A percentile compares a stretch with the other conserved stretches of the same genome.
Evolutionary conservation across 176 grass and related monocot genomes (phyloP).

Genomic region (Urochloa ruziziensis): DNA sequence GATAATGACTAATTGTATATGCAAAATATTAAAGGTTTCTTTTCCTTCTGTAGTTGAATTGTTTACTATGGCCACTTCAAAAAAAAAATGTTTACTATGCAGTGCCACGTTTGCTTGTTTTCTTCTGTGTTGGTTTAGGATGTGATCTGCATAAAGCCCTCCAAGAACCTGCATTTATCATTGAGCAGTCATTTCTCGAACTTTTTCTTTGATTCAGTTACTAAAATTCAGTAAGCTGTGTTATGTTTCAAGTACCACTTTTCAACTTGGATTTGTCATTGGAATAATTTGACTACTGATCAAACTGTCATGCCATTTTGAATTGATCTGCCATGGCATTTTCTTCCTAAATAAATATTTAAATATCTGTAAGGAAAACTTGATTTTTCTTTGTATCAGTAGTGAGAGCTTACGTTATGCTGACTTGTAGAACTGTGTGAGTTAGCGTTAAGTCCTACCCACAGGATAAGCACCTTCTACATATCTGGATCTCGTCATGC

Average conservation of each 20-base stretch:
- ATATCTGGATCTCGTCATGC: not conserved
- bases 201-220: not conserved
- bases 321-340: not conserved
- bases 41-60: conserved; percentile 16
- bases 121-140: not conserved
- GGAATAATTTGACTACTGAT: not conserved
- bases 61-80: not conserved
- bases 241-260: not conserved
- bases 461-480: conserved; percentile 1
- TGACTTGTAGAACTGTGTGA: conserved; percentile 7
- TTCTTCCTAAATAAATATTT: not conserved
- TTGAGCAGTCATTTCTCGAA: not conserved
- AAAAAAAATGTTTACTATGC: too few species aligned
- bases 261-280: not conserved
- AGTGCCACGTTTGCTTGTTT: conserved; percentile 10
- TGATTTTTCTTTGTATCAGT: conserved; percentile 29
- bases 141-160: not conserved
- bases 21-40: not conserved
- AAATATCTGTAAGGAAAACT: not conserved
- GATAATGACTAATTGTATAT: not conserved
- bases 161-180: too few species aligned
- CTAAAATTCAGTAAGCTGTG: not conserved
- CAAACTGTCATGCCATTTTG: not conserved
- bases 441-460: conserved; percentile 20
- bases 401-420: not conserved